Conservation (phyloP, 257 asterid species). For the Ballota nigra region DNA sequence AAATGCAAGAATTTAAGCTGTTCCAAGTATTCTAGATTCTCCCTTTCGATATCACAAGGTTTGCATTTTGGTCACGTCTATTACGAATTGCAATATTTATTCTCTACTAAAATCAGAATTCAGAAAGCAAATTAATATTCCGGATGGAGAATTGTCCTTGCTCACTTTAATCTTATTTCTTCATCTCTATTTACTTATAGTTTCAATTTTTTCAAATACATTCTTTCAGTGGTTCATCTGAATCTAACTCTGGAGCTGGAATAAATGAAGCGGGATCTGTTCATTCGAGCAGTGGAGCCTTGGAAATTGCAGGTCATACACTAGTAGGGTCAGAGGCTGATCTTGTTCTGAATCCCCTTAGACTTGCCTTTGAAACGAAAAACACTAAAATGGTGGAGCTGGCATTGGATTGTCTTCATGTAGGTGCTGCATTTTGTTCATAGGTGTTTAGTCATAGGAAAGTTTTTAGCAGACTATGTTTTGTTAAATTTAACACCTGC, state of each 20-base stretch:
- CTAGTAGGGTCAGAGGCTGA: slow-evolving; percentile 71
- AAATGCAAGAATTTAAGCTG: neutral
- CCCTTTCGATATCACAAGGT: slow-evolving; percentile 9
- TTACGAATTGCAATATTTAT: neutral
- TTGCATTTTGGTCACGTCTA: slow-evolving; percentile 4
- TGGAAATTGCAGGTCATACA: slow-evolving; percentile 83
- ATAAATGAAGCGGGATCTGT: slow-evolving; percentile 35
- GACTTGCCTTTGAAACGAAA: slow-evolving; percentile 94
- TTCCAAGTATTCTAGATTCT: slow-evolving; percentile 4
- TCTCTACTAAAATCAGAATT: neutral
- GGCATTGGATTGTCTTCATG: slow-evolving; percentile 99
- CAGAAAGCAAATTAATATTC: slow-evolving; percentile 2
- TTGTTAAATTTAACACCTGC: slow-evolving; percentile 11
- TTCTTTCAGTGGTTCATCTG: slow-evolving; percentile 51
- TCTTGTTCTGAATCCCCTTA: slow-evolving; percentile 81
- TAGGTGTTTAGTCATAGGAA: slow-evolving; percentile 15
- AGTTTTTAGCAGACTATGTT: neutral
- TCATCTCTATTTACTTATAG: slow-evolving; percentile 13
- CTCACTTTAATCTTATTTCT: slow-evolving; percentile 18
- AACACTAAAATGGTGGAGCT: slow-evolving; percentile 78
- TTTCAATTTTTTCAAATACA: slow-evolving; percentile 23
- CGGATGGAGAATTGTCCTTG: slow-evolving; percentile 13
- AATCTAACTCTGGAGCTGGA: slow-evolving; percentile 46
- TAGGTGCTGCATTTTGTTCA: slow-evolving; percentile 47
- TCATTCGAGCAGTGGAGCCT: slow-evolving; percentile 43